phyloP scores from a whole-genome alignment of 2,329 filamentous ascomycete species.

The Neopestalotiopsis sp. region DNA sequence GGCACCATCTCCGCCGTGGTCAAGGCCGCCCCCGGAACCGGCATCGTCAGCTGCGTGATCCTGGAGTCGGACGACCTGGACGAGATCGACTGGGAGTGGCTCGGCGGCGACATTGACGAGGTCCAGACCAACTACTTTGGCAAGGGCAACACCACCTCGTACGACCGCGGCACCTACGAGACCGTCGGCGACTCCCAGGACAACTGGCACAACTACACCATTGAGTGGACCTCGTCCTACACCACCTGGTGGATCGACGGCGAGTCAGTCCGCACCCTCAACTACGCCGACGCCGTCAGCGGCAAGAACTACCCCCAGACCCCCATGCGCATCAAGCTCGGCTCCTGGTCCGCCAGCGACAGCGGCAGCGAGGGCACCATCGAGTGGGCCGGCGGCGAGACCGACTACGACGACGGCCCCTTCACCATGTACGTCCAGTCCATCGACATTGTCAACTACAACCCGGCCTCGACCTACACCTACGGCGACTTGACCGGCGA shows the following conservation, averaged over 20 bases:
- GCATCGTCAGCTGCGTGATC: conserved; percentile 75
- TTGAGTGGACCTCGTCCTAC: conserved; percentile 60
- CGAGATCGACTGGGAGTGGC: conserved; percentile 80
- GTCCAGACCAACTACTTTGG: conserved; percentile 76
- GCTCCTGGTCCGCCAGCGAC: conserved; percentile 49
- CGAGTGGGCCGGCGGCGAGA: conserved; percentile 58
- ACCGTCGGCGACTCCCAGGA: conserved; percentile 50
- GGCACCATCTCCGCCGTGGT: conserved; percentile 70
- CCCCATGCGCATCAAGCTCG: conserved; percentile 57
- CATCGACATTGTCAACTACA: conserved; percentile 64
- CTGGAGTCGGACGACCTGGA: conserved; percentile 74
- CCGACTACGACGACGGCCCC: conserved; percentile 57
- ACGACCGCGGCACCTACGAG: conserved; percentile 57
- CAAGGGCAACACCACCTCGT: conserved; percentile 62
- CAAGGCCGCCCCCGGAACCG: conserved; percentile 70
- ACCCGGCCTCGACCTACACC: conserved; percentile 19
- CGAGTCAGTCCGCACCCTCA: conserved; percentile 54
- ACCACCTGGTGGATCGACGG: conserved; percentile 64
- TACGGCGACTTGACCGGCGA: conserved; percentile 17
- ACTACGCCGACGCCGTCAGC: conserved; percentile 50
- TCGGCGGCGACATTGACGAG: conserved; percentile 64
- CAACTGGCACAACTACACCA: conserved; percentile 60
- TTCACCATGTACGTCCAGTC: conserved; percentile 68
- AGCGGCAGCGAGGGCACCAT: conserved; percentile 48
- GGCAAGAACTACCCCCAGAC: conserved; percentile 65